Conservation (phyloP, 108 stramenopile genomes). For the Discostella pseudostelligera region DNA sequence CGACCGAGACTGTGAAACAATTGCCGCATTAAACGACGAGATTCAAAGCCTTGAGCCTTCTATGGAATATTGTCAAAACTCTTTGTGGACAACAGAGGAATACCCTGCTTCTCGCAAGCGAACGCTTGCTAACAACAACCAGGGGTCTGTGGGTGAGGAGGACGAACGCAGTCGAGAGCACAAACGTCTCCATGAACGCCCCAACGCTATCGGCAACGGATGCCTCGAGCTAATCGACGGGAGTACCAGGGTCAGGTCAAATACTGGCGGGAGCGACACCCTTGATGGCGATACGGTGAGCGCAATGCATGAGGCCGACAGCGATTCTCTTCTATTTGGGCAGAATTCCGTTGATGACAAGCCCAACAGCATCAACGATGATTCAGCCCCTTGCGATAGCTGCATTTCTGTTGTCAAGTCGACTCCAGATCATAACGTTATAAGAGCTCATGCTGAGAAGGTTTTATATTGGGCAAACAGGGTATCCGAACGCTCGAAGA, state of each 20-base stretch:
- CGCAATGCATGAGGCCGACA: constrained; percentile 9
- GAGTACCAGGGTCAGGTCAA: not conserved
- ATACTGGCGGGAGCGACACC: constrained; percentile 5
- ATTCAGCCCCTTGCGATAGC: too few species aligned
- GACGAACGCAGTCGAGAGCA: constrained; percentile 2
- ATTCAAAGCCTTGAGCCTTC: constrained; percentile 1
- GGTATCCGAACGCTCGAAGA: constrained; percentile 25
- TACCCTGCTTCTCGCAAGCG: constrained; percentile 1
- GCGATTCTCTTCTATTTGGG: constrained; percentile 31
- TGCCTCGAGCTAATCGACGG: not conserved
- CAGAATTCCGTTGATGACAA: not conserved
- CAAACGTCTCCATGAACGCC: constrained; percentile 8
- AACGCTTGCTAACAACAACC: not conserved
- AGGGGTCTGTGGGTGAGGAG: not conserved
- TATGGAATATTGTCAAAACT: too few species aligned
- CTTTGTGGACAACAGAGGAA: not conserved
- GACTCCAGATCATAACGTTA: constrained; percentile 31
- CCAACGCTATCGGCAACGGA: not conserved
- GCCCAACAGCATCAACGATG: too few species aligned
- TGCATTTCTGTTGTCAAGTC: constrained; percentile 10
- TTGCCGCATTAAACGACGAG: constrained; percentile 13
- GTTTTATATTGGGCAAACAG: constrained; percentile 54
- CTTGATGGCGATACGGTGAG: not conserved
- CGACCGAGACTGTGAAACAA: constrained; percentile 4
- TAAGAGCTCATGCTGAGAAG: constrained; percentile 46